phyloP scores from a whole-genome alignment of 2,329 filamentous ascomycete species.

The Ampelomyces quisqualis region DNA sequence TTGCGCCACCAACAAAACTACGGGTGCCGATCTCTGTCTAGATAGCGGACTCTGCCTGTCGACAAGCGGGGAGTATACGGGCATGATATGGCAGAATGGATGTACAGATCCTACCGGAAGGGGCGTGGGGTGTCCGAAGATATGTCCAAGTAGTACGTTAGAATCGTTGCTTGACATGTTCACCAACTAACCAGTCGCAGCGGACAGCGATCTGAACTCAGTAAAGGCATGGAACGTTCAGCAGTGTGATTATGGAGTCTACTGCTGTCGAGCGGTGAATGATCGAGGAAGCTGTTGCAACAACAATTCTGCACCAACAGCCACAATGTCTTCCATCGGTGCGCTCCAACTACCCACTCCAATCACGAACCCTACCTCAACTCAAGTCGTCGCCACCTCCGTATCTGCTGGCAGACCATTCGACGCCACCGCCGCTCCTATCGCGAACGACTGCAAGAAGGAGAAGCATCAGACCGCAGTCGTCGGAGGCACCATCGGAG shows the following conservation, averaged over 20 bases:
- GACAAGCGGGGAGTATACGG: slow-evolving; percentile 29
- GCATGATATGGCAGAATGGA: slow-evolving; percentile 38
- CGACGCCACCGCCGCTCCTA: slow-evolving; percentile 5
- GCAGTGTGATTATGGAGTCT: slow-evolving; percentile 37
- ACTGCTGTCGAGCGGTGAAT: slow-evolving; percentile 35
- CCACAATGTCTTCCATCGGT: slow-evolving; percentile 26
- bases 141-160: slow-evolving; percentile 35
- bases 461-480: slow-evolving; percentile 24
- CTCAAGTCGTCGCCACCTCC: slow-evolving; percentile 11
- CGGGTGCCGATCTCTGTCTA: slow-evolving; percentile 35
- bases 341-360: slow-evolving; percentile 19
- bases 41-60: slow-evolving; percentile 40
- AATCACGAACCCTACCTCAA: slow-evolving; percentile 6
- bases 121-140: slow-evolving; percentile 30
- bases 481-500: slow-evolving; percentile 30
- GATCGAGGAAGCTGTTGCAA: slow-evolving; percentile 34
- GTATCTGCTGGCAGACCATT: slow-evolving; percentile 12
- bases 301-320: slow-evolving; percentile 25
- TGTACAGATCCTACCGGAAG: slow-evolving; percentile 39
- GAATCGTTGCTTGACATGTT: not conserved
- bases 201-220: slow-evolving; percentile 12
- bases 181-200: slow-evolving; percentile 6
- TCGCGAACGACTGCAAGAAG: slow-evolving; percentile 12
- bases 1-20: slow-evolving; percentile 30
- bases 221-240: slow-evolving; percentile 39